A percentile compares a stretch with the other conserved stretches of the same genome.
phyloP scores from a whole-genome alignment of 108 stramenopile species.

The Cylindrotheca fusiformis region DNA sequence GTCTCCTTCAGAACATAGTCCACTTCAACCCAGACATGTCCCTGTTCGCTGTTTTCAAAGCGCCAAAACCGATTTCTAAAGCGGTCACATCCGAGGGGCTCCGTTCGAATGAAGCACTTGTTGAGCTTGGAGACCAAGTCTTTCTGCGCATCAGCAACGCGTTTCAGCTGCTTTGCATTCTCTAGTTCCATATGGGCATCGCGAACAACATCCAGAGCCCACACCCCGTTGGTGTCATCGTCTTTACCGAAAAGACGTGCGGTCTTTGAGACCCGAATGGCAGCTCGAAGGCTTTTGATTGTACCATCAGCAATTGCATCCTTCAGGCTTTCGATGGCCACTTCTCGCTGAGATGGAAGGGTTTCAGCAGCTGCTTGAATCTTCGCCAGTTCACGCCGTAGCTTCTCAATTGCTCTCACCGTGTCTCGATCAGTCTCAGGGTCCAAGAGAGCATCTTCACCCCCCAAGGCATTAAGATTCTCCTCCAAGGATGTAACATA shows the following conservation, averaged over 20 bases:
- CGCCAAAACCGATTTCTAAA: slow-evolving; percentile 70
- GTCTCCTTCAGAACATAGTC: slow-evolving; percentile 24
- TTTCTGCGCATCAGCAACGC: slow-evolving; percentile 81
- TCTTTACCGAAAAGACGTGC: slow-evolving; percentile 70
- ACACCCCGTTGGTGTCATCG: slow-evolving; percentile 70
- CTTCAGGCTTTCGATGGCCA: slow-evolving; percentile 58
- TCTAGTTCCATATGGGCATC: slow-evolving; percentile 83
- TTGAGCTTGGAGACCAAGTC: slow-evolving; percentile 80
- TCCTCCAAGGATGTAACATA: slow-evolving; percentile 57
- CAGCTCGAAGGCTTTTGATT: slow-evolving; percentile 72
- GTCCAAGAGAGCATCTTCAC: slow-evolving; percentile 46
- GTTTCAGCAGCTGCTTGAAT: slow-evolving; percentile 35
- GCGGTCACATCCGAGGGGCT: slow-evolving; percentile 70
- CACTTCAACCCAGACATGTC: slow-evolving; percentile 78
- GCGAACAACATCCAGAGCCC: slow-evolving; percentile 73
- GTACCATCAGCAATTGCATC: slow-evolving; percentile 89
- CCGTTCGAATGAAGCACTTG: slow-evolving; percentile 81
- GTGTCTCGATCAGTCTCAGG: slow-evolving; percentile 45
- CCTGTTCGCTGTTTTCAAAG: slow-evolving; percentile 70
- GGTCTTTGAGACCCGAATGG: slow-evolving; percentile 71
- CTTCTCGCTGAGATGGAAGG: slow-evolving; percentile 45
- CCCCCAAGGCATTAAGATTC: slow-evolving; percentile 53
- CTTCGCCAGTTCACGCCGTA: slow-evolving; percentile 59
- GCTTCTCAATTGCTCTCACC: slow-evolving; percentile 45
- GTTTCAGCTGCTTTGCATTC: slow-evolving; percentile 70